Evolutionary conservation across 129 eudicot genomes (phyloP), one percentile per base, ranked within the genome.

Genomic region (Centella asiatica): DNA sequence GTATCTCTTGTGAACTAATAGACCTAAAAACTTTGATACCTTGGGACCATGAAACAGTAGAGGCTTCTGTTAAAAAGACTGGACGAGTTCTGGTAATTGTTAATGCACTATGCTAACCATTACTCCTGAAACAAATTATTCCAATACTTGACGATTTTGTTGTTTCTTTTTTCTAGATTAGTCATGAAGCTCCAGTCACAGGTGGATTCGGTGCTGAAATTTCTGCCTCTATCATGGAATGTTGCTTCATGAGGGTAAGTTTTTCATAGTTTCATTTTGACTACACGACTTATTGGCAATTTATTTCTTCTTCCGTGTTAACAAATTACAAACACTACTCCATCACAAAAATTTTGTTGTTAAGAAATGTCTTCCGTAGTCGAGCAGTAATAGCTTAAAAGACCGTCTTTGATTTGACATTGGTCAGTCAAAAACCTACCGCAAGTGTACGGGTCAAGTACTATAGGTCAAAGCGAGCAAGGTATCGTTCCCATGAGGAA

Each of bases 121-220:
- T 66, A 60, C 51, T 23, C 22, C 37, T 69, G 33, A 22, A 62
- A 49, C 45, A 47, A 32, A 68, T 45, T 23, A 20, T 54, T 49
- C 31, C 36, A 22, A 28, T 65, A 11, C 42, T 69, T 44, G 27
- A 42, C 46, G 5, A 23, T 55, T 69, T 18, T 31, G 44, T 66
- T 27, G 18, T 69, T 69, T 78, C 39, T 34, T 63, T 27, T 52
- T 23, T 72, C 60, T 73, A 92, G 99, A 75, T 92, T 74, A 92
- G 99, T 69, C 96, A 87, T 76, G 99, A 92, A 80, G 99, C 99
- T 70, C 96, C 96, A 8, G 81, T 92, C 44, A 92, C 96, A 45
- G 95, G 99, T 44, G 99, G 99, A 69, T 92, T 92, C 68, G 99
- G 95, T 62, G 99, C 96, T 56, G 99, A 87, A 52, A 92, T 92